Evolutionary conservation across 2,329 filamentous ascomycete species (phyloP), one percentile per base, ranked within the genome.

Genomic region (Ceratocystis variospora): DNA sequence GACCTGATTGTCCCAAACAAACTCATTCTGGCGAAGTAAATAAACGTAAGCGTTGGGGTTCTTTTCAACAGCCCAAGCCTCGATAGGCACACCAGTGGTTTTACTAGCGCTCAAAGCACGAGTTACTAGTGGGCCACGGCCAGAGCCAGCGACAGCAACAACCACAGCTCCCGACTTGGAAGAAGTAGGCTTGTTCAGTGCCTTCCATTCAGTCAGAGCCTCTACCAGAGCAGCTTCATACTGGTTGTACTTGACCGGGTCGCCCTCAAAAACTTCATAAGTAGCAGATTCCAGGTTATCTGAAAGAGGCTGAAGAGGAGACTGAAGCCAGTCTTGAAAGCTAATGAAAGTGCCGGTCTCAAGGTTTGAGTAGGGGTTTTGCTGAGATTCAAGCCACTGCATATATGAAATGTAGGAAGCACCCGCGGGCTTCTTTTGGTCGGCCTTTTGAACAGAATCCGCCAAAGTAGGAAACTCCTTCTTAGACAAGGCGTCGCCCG

Each of bases 261-360:
- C 95, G 71, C 95, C 95, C 75, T 99, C 94, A 72, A 99, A 99
- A 1, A 97, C 93, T 74, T 99, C 94, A 75, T 99, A 99, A 0
- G 94, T 99, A 53, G 96, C 89, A 61, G 91, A 96, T 74, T 99
- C 95, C 15, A 99, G 81, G 71, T 99, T 99, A 75, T 99, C 94
- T 0, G 93, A 93, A 15, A 99, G 80, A 0, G 94, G 94, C 74
- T 99, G 95, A 50, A 99, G 79, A 1, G 94, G 94, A 1, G 92
- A 92, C 75, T 99, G 94, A 10, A 99, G 80, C 80, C 94, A 99
- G 75, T 99, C 94, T 72, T 99, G 95, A 83, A 85, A 82, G 70
- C 77, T 82, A 3, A 77, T 80, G 66, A 85, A 73, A 0, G 79
- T 80, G 1, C 76, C 74, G 17, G 77, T 77, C 71, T 85, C 82